Evolutionary conservation across 768 basidiomycete genomes (phyloP).

Genomic region (Calocera viscosa): DNA sequence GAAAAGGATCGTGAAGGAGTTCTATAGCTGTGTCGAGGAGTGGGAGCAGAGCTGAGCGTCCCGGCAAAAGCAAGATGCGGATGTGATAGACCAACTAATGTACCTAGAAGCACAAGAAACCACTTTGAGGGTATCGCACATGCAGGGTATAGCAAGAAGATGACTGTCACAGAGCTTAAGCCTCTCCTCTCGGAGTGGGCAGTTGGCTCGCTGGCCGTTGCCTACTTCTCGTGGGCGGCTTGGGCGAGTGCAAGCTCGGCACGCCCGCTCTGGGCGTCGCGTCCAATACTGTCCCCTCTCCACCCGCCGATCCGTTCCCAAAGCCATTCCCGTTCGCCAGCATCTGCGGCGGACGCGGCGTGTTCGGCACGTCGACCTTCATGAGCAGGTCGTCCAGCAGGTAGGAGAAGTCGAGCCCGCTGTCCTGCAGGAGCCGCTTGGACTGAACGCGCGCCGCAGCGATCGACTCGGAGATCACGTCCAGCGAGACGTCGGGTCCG

Average conservation of each 20-base stretch:
- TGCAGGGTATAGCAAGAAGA: neutral
- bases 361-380: neutral
- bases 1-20: slow-evolving; percentile 67
- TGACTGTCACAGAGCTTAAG: neutral
- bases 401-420: slow-evolving; percentile 86
- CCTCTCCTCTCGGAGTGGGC: neutral
- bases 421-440: slow-evolving; percentile 77
- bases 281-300: neutral
- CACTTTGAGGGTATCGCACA: neutral
- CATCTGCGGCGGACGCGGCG: neutral
- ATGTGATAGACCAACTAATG: too few relatives aligned
- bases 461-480: slow-evolving; percentile 64
- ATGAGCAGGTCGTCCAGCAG: slow-evolving; percentile 62
- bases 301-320: neutral
- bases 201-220: neutral
- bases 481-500: slow-evolving; percentile 58
- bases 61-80: neutral
- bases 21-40: slow-evolving; percentile 72
- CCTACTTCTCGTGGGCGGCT: neutral
- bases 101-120: neutral
- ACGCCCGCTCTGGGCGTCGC: neutral
- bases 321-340: neutral
- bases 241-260: neutral
- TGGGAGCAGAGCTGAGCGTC: slow-evolving; percentile 30
- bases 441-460: slow-evolving; percentile 69